These are phyloP conservation scores for Wickerhamiella pararugosa DNA, from an alignment of 1,139 yeast genomes.

Conservation along the genomic window DNA sequence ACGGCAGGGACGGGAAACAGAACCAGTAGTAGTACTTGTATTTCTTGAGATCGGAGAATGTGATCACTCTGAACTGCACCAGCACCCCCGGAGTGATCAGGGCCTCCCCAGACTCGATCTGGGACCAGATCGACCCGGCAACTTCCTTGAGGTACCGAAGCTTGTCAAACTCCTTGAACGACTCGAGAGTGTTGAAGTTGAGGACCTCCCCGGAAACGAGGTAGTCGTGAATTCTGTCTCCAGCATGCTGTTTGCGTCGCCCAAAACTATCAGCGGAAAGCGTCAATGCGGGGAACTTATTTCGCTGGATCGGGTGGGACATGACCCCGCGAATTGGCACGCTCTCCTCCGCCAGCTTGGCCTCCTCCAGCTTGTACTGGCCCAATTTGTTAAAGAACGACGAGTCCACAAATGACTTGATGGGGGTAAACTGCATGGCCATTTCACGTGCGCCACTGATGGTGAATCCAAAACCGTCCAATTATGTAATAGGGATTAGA, in stretches of 20 bases:
- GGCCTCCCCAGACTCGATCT: slow-evolving; percentile 24
- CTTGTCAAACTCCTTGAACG: slow-evolving; percentile 59
- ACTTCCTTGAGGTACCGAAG: slow-evolving; percentile 36
- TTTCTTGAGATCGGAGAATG: slow-evolving; percentile 80
- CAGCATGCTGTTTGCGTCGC: not conserved
- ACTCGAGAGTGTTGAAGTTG: slow-evolving; percentile 74
- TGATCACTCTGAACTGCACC: slow-evolving; percentile 40
- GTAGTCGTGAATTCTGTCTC: not conserved
- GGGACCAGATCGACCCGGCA: slow-evolving; percentile 25
- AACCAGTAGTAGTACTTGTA: slow-evolving; percentile 84
- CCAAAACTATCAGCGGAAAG: slow-evolving; percentile 27
- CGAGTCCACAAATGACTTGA: slow-evolving; percentile 66
- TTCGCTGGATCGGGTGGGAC: slow-evolving; percentile 31
- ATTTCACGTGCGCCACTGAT: not conserved
- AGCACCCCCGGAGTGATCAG: slow-evolving; percentile 29
- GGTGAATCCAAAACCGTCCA: no score
- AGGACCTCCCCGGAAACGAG: slow-evolving; percentile 30
- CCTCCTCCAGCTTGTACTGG: slow-evolving; percentile 47
- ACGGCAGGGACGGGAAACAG: slow-evolving; percentile 52
- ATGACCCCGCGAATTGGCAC: slow-evolving; percentile 31
- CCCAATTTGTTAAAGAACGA: slow-evolving; percentile 69
- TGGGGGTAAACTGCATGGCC: slow-evolving; percentile 31
- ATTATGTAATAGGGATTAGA: not conserved
- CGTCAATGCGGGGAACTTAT: slow-evolving; percentile 26
- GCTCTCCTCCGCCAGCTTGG: slow-evolving; percentile 42